Percentiles rank a stretch among this genome's conserved stretches.
Evolutionary conservation across 768 basidiomycete genomes (phyloP).

Genomic region (Tylopilus vinaceipallidus): DNA sequence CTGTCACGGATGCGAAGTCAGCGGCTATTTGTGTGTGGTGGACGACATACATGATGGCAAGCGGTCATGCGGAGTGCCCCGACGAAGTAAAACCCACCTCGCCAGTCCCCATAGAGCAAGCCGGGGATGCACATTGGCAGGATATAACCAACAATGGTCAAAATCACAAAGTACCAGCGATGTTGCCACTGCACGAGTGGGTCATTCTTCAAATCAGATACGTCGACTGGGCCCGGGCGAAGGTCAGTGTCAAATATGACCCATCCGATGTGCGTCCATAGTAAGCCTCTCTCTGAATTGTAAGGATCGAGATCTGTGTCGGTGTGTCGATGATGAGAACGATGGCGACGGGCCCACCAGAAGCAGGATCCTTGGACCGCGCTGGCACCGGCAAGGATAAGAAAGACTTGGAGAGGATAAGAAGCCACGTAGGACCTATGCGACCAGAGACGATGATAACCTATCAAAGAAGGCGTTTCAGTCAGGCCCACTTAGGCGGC

Average conservation of each 20-base stretch:
- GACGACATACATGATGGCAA: slow-evolving; percentile 71
- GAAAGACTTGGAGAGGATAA: slow-evolving; percentile 63
- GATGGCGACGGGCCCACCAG: slow-evolving; percentile 85
- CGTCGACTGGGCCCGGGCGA: slow-evolving; percentile 67
- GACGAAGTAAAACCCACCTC: slow-evolving; percentile 74
- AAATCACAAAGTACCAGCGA: slow-evolving; percentile 62
- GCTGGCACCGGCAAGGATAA: slow-evolving; percentile 74
- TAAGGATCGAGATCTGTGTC: slow-evolving; percentile 88
- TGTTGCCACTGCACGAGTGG: slow-evolving; percentile 77
- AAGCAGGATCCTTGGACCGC: slow-evolving; percentile 85
- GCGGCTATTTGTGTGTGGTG: neutral
- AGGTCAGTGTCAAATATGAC: slow-evolving; percentile 75
- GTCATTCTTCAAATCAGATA: slow-evolving; percentile 70
- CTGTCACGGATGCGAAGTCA: slow-evolving; percentile 36
- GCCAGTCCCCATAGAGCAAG: slow-evolving; percentile 70
- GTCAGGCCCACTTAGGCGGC: too few relatives aligned
- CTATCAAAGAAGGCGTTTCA: slow-evolving; percentile 35
- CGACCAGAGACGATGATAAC: slow-evolving; percentile 85
- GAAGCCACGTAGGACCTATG: slow-evolving; percentile 82
- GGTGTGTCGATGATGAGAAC: slow-evolving; percentile 81
- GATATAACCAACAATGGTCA: slow-evolving; percentile 65
- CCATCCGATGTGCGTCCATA: slow-evolving; percentile 85
- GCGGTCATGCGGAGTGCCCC: slow-evolving; percentile 69
- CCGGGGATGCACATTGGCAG: slow-evolving; percentile 71
- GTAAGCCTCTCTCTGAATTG: slow-evolving; percentile 71